Evolutionary conservation across 2,329 filamentous ascomycete genomes (phyloP).

Genomic region (Huntiella abstrusa): DNA sequence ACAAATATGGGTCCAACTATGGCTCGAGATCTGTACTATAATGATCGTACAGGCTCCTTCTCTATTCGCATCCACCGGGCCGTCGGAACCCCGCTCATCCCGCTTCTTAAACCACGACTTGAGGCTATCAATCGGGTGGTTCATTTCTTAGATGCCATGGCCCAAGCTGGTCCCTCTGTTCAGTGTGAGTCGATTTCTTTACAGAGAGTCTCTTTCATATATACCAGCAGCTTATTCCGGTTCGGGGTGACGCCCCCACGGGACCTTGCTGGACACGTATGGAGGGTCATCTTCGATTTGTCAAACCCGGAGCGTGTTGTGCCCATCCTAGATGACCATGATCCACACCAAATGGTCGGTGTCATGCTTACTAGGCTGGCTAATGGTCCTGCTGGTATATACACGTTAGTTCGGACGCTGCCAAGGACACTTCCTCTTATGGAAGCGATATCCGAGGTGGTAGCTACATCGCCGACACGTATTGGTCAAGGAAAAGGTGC

Average conservation of each 20-base stretch:
- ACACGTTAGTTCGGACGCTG: constrained; percentile 33
- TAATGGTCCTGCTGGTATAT: constrained; percentile 34
- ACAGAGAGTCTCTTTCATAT: constrained; percentile 48
- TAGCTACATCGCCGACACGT: constrained; percentile 15
- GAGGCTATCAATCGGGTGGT: constrained; percentile 52
- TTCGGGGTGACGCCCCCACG: constrained; percentile 1
- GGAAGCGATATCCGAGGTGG: constrained; percentile 25
- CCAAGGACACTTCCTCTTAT: constrained; percentile 46
- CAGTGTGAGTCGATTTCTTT: constrained; percentile 41
- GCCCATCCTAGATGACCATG: constrained; percentile 28
- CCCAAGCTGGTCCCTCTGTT: constrained; percentile 34
- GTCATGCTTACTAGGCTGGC: constrained; percentile 39
- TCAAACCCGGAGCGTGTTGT: constrained; percentile 23
- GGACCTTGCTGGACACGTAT: constrained; percentile 13
- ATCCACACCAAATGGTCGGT: constrained; percentile 47
- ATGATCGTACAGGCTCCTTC: constrained; percentile 40
- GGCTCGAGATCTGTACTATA: constrained; percentile 45
- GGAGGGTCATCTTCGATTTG: constrained; percentile 41
- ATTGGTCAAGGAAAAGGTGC: constrained; percentile 25
- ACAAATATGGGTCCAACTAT: constrained; percentile 33
- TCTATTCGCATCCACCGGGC: constrained; percentile 38
- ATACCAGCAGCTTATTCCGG: constrained; percentile 18
- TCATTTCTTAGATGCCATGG: constrained; percentile 47
- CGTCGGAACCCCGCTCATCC: constrained; percentile 40
- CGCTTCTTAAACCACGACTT: constrained; percentile 39